Base-by-base conservation (phyloP, 1,284 basidiomycete species). In the Cutaneotrichosporon dermatis region DNA sequence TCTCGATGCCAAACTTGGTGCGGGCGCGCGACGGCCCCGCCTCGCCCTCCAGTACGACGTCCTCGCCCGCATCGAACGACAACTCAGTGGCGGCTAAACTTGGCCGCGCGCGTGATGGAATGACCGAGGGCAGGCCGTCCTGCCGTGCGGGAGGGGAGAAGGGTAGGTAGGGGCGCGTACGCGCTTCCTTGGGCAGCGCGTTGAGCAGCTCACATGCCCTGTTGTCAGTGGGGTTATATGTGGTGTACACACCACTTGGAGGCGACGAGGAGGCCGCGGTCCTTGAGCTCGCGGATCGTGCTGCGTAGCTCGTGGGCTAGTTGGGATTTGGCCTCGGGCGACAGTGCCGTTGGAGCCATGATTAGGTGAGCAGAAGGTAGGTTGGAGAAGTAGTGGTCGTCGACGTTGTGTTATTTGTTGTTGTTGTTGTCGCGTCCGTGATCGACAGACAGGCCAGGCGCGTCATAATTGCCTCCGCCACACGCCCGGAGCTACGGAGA, bases 151-250 rank as follows among this genome's bases (percentile, higher is more conserved):
- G 71, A 2, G 75, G 73, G 0, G 74, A 73, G 62, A 76, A 74
- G 15, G 72, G 69, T 11, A 77, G 64, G 59, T 76, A 64, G 15
- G 75, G 69, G 34, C 70, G 55, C 35, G 58, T 53, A 9, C 76
- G 70, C 51, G 66, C 63, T 54, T 73, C 66, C 45, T 63, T 65
- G 3, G 78, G 76, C 15, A 79, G 64, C 1, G 77, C 63, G 2
- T 62, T 53, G n/a, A 79, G 70, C 6, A 77, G 68, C 58, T 79
- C 78, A 8, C 71, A 72, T 5, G 75, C 73, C 78, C 78, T 79
- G 55, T n/a, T 4, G 41, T 58, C 50, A 63, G 54, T 40, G 13
- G 48, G 49, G n/a, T 7, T 11, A 36, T 35, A 6, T 5, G 34
- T 49, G 9, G 2, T 6, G 10, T 41, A 58, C 71, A 57, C 33